phyloP scores from a whole-genome alignment of 345 rosid species.

The Noccaea caerulescens region DNA sequence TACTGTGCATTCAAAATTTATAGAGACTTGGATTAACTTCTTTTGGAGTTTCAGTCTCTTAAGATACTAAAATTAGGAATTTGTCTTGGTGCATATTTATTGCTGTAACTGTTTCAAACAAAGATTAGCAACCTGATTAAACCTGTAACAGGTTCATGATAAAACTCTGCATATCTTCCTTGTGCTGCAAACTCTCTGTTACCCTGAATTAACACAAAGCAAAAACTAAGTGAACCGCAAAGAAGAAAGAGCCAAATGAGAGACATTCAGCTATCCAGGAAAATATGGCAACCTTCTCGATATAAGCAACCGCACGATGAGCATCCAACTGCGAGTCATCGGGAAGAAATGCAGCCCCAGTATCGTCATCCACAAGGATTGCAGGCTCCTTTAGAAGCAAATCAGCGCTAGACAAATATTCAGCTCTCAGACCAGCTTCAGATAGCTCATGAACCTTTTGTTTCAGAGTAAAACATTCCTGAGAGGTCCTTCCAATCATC shows the following conservation, averaged over 20 bases:
- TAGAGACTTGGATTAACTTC: constrained; percentile 8
- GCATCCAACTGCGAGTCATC: constrained; percentile 93
- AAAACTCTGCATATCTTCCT: constrained; percentile 90
- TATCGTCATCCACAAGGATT: constrained; percentile 53
- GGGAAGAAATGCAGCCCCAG: constrained; percentile 79
- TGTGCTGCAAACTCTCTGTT: constrained; percentile 59
- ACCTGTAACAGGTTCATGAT: constrained; percentile 69
- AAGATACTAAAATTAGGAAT: background rate
- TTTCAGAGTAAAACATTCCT: constrained; percentile 59
- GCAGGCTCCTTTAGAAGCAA: constrained; percentile 66
- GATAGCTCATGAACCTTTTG: constrained; percentile 60
- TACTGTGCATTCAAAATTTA: background rate
- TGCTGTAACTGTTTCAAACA: constrained; percentile 40
- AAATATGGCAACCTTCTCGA: constrained; percentile 61
- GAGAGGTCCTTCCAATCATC: constrained; percentile 64
- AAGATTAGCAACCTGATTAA: constrained; percentile 49
- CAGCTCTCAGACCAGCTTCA: constrained; percentile 73
- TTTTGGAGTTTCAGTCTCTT: constrained; percentile 2
- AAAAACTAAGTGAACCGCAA: constrained; percentile 11
- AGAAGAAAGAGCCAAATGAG: constrained; percentile 15
- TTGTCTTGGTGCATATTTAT: too few relatives aligned
- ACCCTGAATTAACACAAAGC: constrained; percentile 46
- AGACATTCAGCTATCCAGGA: background rate
- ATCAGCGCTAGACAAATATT: constrained; percentile 65
- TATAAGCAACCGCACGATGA: constrained; percentile 61